Evolutionary conservation across 73 alveolate genomes (phyloP), one percentile per base, ranked within the genome.

Genomic region (Stentor roeselii): DNA sequence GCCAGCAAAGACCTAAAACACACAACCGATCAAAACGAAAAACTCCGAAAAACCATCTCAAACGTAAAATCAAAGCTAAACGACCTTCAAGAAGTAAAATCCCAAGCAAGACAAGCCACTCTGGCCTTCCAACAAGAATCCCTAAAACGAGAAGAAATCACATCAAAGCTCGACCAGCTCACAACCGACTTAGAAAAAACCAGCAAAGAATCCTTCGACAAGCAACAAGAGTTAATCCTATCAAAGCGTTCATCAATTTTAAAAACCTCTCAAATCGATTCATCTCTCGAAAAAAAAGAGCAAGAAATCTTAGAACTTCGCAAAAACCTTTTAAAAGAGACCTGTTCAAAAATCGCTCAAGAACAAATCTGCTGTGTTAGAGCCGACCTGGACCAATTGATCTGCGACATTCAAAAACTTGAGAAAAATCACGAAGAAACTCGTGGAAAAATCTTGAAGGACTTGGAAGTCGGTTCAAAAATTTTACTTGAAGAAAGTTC

Each of bases 321-420:
- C 21, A 21, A 32, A 2, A 36, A 34, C 11, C 80, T 67, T 67
- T 67, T 67, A 21, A n/a, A 67, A 67, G n/a, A 36, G 21, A 27
- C 80, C 14, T 30, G 80, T 2, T 11, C 21, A 67, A 67, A 67
- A 34, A 67, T 67, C 41, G 14, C 80, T 40, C 80, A 21, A 21
- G 80, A 67, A 32, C 80, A 67, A 67, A 67, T 67, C 34, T 67
- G 80, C 2, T 67, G 80, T 67, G 80, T 67, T 21, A 36, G 80
- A 21, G 80, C 80, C 34, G 80, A 67, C 37, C 37, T 67, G 1
- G n/a, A 21, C 34, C 80, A 67, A 67, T 11, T 67, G 37, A 67
- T 67, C 37, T 36, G 21, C 2, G 80, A 67, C 41, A 27, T 67
- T 27, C 21, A 21, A 67, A 67, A 32, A 2, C 37, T 67, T 36